A percentile compares a stretch with the other conserved stretches of the same genome.
Conservation (phyloP, 176 grass and related monocot genomes). For the Rhynchospora pubera region DNA sequence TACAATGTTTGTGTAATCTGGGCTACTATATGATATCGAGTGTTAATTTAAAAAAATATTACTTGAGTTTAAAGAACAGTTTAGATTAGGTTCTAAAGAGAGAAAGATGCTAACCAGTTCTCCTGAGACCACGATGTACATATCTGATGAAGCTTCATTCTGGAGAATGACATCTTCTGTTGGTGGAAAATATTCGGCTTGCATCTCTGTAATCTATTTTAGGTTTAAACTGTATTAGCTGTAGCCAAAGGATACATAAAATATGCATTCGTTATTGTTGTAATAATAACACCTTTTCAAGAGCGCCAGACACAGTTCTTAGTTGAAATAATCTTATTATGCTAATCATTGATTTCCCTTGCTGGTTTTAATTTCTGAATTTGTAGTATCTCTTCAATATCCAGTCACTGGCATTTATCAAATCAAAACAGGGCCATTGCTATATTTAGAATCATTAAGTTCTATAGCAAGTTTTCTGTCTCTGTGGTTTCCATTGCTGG, state of each 20-base stretch:
- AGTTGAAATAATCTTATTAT: neutral
- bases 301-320: neutral
- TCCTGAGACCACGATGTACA: constrained; percentile 83
- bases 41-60: neutral
- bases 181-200: constrained; percentile 71
- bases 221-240: constrained; percentile 4
- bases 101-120: constrained; percentile 47
- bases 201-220: constrained; percentile 57
- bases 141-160: constrained; percentile 52
- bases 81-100: neutral
- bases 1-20: neutral
- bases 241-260: neutral
- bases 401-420: neutral
- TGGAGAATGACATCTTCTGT: constrained; percentile 59
- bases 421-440: neutral
- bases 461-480: neutral
- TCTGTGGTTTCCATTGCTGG: neutral
- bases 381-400: neutral
- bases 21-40: neutral
- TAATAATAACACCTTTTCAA: neutral
- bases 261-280: neutral
- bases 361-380: neutral
- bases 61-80: neutral
- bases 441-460: neutral
- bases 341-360: neutral